phyloP scores from a whole-genome alignment of 352 stramenopile genomes.

The Aphanomyces euteiches region DNA sequence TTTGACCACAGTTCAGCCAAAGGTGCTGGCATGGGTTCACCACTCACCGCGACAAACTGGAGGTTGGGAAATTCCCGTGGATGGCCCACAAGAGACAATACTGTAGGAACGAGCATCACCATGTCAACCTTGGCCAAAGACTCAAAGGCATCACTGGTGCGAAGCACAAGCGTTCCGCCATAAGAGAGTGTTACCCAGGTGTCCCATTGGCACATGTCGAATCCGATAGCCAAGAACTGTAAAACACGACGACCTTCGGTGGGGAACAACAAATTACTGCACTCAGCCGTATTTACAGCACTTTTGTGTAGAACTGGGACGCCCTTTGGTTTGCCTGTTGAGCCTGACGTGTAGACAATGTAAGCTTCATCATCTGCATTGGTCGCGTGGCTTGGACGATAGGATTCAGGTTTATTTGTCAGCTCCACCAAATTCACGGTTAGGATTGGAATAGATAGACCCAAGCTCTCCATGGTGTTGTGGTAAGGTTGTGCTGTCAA shows the following conservation, averaged over 20 bases:
- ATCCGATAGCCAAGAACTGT: conserved; percentile 14
- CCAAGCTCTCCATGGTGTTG: not conserved
- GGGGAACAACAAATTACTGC: not conserved
- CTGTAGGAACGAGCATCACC: not conserved
- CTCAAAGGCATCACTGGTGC: not conserved
- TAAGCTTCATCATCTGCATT: conserved; percentile 35
- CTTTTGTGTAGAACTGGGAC: conserved; percentile 8
- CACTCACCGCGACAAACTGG: not conserved
- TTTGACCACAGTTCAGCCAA: not conserved
- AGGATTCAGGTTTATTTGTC: conserved; percentile 19
- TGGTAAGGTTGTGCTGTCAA: not conserved
- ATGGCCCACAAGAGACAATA: not conserved
- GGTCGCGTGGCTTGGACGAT: conserved; percentile 29
- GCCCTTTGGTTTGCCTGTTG: not conserved
- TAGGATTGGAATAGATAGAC: not conserved
- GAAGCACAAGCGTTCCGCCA: not conserved
- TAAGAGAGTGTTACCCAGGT: not conserved
- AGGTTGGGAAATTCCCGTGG: not conserved
- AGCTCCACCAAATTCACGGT: not conserved
- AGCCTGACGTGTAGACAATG: conserved; percentile 37
- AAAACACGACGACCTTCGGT: not conserved
- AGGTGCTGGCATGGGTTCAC: not conserved
- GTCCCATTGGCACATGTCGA: conserved; percentile 12
- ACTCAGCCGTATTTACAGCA: not conserved
- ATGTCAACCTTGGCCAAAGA: not conserved